Conservation (phyloP, 2,329 filamentous ascomycete genomes). For the Magnaporthiopsis rhizophila region DNA sequence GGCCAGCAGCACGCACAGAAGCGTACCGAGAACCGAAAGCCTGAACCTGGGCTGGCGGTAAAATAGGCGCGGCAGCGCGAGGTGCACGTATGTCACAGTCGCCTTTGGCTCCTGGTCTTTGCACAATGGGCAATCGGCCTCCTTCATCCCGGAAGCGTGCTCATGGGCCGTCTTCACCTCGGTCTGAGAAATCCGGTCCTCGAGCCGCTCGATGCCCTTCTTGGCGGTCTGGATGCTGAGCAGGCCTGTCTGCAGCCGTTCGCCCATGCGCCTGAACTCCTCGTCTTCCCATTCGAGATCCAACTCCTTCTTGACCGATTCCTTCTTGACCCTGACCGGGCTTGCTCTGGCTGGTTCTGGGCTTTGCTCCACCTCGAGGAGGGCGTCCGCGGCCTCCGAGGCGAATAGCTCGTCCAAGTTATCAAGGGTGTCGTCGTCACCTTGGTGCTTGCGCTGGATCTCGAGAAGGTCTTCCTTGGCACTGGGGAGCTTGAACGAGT, state of each 20-base stretch:
- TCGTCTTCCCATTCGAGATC: not conserved
- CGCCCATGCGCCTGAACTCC: conserved; percentile 40
- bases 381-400: conserved; percentile 21
- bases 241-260: conserved; percentile 42
- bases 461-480: conserved; percentile 48
- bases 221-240: conserved; percentile 46
- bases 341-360: conserved; percentile 8
- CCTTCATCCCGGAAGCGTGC: conserved; percentile 3
- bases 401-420: conserved; percentile 45
- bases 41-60: conserved; percentile 33
- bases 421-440: conserved; percentile 53
- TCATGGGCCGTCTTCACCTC: not conserved
- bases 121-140: not conserved
- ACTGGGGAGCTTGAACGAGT: conserved; percentile 45
- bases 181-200: conserved; percentile 38
- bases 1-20: conserved; percentile 33
- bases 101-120: conserved; percentile 2
- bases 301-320: not conserved
- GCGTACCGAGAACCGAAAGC: conserved; percentile 39
- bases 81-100: conserved; percentile 27
- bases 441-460: conserved; percentile 43
- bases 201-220: conserved; percentile 49
- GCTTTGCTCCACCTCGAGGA: conserved; percentile 17
- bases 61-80: conserved; percentile 42
- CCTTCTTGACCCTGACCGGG: conserved; percentile 1